phyloP scores from a whole-genome alignment of 305 asterid species.

The Withania somnifera region DNA sequence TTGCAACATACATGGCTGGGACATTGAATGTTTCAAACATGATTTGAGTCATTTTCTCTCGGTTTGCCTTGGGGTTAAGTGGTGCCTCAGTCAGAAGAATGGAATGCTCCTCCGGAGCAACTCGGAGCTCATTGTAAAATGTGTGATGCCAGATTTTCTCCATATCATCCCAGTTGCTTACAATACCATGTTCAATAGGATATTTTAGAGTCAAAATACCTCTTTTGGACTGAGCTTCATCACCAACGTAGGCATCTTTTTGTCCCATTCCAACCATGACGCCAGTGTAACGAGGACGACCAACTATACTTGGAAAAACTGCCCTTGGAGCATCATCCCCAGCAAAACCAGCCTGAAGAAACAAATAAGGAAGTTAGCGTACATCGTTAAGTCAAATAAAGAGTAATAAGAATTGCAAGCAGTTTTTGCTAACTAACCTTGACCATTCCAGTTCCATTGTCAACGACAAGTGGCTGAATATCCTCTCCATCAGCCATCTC shows the following conservation, averaged over 20 bases:
- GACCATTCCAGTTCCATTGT: slow-evolving; percentile 33
- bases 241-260: slow-evolving; percentile 32
- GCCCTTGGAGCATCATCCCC: slow-evolving; percentile 38
- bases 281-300: slow-evolving; percentile 26
- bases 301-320: slow-evolving; percentile 29
- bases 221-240: slow-evolving; percentile 34
- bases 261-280: slow-evolving; percentile 37
- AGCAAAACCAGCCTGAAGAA: slow-evolving; percentile 27
- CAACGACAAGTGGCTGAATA: slow-evolving; percentile 27
- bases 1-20: slow-evolving; percentile 36
- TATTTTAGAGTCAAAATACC: slow-evolving; percentile 31
- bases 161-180: slow-evolving; percentile 35
- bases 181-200: slow-evolving; percentile 31
- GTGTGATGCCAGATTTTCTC: slow-evolving; percentile 36
- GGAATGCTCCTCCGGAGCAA: slow-evolving; percentile 28
- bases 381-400: not conserved
- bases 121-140: slow-evolving; percentile 29
- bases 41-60: slow-evolving; percentile 32
- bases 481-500: slow-evolving; percentile 25
- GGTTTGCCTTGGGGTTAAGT: slow-evolving; percentile 28
- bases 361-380: not conserved
- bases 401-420: not conserved
- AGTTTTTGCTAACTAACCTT: slow-evolving; percentile 11
- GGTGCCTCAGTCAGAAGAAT: slow-evolving; percentile 35
- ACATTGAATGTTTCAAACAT: slow-evolving; percentile 33